Conservation (phyloP, 768 basidiomycete genomes). For the Russula emetica region DNA sequence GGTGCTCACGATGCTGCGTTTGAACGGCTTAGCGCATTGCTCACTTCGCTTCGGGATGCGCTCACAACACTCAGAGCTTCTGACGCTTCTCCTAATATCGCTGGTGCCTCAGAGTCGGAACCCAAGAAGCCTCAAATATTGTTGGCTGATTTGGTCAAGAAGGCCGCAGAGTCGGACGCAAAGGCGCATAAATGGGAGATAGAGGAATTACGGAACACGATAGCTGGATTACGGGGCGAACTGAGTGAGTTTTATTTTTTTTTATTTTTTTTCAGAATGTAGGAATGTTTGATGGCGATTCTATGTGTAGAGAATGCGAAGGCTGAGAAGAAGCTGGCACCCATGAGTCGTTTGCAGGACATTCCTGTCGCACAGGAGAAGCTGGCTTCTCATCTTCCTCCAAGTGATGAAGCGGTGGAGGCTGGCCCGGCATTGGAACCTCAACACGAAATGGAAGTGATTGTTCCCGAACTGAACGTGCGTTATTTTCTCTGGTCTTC, state of each 20-base stretch:
- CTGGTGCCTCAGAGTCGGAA: neutral
- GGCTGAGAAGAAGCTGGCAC: constrained; percentile 48
- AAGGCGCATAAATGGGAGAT: constrained; percentile 42
- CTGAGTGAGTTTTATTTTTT: constrained; percentile 43
- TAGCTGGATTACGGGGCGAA: constrained; percentile 51
- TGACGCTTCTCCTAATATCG: neutral
- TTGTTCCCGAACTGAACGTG: neutral
- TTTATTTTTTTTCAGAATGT: constrained; percentile 3
- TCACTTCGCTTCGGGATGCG: constrained; percentile 31
- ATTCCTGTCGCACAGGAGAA: neutral
- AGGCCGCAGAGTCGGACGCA: constrained; percentile 25
- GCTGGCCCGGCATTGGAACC: neutral
- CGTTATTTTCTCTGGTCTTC: neutral
- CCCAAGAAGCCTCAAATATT: constrained; percentile 17
- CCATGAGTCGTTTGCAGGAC: neutral
- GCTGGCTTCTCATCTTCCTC: constrained; percentile 24
- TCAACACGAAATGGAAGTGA: constrained; percentile 1
- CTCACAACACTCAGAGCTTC: constrained; percentile 21
- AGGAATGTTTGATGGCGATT: neutral
- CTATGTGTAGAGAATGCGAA: constrained; percentile 30
- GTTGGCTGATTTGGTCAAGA: constrained; percentile 18
- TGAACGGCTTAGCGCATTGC: constrained; percentile 30
- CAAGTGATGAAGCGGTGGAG: constrained; percentile 39
- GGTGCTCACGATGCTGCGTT: constrained; percentile 30
- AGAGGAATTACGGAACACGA: constrained; percentile 46